Evolutionary conservation across 176 grass and related monocot species (phyloP), one percentile per base, ranked within the genome.

Genomic region (Poa annua): DNA sequence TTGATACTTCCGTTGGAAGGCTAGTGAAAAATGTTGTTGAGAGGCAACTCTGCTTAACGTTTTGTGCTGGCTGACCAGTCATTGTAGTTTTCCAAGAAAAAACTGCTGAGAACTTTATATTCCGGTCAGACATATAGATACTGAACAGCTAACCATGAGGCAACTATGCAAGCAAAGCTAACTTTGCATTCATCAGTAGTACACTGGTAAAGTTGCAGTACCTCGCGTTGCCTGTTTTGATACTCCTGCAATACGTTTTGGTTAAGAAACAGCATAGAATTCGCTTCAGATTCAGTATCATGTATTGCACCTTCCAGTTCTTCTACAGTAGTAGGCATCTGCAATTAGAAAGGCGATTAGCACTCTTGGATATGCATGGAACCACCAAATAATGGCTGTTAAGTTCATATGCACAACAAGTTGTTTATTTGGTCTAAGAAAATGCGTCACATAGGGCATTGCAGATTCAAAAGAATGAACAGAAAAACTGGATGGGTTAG

Each of bases 211-310:
- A 67, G 2, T 49, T 54, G 25, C 19, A 64, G 69, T 87, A 98
- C 96, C 92, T 98, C 86, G n/a, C 15, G 71, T 55, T 98, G 85
- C 55, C 91, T 83, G 42, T 21, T 90, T 86, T 98, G 92, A 87
- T 93, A 98, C 85, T 98, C 96, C 74, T 93, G 80, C 77, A 98
- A 83, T 82, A 98, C 86, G 42, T 98, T 98, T 80, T 95, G 88
- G 75, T 95, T 98, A 74, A 98, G 88, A 90, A 93, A 94, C 39
- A 98, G 57, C 92, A 98, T 95, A 45, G 90, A 95, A 86, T 95
- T 98, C 64, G 96, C 96, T 90, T 98, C 96, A 3, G 85, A 90
- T 75, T 93, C 88, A 82, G 83, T 93, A 73, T 98, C 92, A 51
- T 98, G 90, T 85, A 98, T 95, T 65, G 89, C 87, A 70, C 80